These are phyloP conservation scores for Boeremia exigua DNA, from an alignment of 2,329 filamentous ascomycete genomes.

Conservation along the genomic window DNA sequence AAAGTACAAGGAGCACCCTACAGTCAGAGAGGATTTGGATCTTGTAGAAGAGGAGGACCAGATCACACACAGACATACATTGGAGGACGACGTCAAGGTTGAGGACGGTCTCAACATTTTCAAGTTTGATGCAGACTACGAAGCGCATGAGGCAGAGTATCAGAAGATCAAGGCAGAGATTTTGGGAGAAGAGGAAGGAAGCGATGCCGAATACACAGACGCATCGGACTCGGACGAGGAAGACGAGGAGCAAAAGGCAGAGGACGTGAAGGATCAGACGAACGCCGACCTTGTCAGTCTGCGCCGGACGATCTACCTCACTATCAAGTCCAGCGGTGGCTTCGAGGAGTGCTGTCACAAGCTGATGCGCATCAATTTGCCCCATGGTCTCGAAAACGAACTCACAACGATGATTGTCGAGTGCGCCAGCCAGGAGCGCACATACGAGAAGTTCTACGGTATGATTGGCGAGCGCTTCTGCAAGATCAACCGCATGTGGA, in stretches of 20 bases:
- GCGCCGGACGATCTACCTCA: slow-evolving; percentile 92
- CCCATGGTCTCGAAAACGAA: slow-evolving; percentile 84
- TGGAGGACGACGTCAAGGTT: slow-evolving; percentile 78
- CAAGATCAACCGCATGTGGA: slow-evolving; percentile 95
- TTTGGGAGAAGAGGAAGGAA: slow-evolving; percentile 73
- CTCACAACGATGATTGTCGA: slow-evolving; percentile 97
- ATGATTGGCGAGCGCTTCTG: slow-evolving; percentile 93
- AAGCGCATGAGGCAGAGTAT: slow-evolving; percentile 90
- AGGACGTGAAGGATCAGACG: slow-evolving; percentile 97
- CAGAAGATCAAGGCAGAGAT: slow-evolving; percentile 92
- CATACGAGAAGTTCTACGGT: slow-evolving; percentile 97
- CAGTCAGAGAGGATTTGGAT: slow-evolving; percentile 90
- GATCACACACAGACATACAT: slow-evolving; percentile 83
- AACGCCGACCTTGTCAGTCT: slow-evolving; percentile 96
- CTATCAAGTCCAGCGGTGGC: slow-evolving; percentile 94
- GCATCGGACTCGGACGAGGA: slow-evolving; percentile 75
- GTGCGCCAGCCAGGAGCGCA: slow-evolving; percentile 94
- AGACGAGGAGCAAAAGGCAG: slow-evolving; percentile 76
- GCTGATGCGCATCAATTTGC: slow-evolving; percentile 85
- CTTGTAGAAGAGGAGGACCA: slow-evolving; percentile 97
- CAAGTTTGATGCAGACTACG: slow-evolving; percentile 89
- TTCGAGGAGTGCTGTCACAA: slow-evolving; percentile 98
- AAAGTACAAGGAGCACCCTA: slow-evolving; percentile 92
- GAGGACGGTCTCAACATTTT: slow-evolving; percentile 94
- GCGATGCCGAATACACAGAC: slow-evolving; percentile 72